Percentiles rank a stretch among this genome's conserved stretches.
These are phyloP conservation scores for Pseudogymnoascus sp. DNA, from an alignment of 2,329 filamentous ascomycete genomes.

Conservation along the genomic window DNA sequence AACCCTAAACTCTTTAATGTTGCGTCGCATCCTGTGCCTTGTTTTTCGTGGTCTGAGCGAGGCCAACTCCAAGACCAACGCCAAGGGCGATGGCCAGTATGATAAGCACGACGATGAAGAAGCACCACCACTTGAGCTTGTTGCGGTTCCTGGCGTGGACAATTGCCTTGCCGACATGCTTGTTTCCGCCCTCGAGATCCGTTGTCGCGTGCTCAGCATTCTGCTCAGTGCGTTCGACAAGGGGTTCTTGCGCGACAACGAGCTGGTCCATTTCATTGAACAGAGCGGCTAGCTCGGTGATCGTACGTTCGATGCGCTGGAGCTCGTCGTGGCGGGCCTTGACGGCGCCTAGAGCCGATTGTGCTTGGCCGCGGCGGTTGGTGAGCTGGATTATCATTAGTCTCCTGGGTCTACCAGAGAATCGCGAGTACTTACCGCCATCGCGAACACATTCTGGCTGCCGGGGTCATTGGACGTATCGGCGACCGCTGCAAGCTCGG, in stretches of 20 bases:
- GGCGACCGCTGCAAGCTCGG: constrained; percentile 59
- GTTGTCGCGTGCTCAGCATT: constrained; percentile 58
- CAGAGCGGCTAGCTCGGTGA: constrained; percentile 60
- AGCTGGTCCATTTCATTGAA: constrained; percentile 69
- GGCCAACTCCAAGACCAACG: constrained; percentile 33
- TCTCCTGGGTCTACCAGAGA: constrained; percentile 3
- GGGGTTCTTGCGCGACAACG: constrained; percentile 62
- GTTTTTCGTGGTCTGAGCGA: constrained; percentile 10
- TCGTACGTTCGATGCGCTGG: constrained; percentile 68
- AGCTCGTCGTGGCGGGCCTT: constrained; percentile 78
- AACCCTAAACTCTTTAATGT: neutral
- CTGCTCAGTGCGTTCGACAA: constrained; percentile 53
- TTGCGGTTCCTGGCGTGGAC: constrained; percentile 57
- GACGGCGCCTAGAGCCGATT: constrained; percentile 66
- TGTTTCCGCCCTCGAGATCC: constrained; percentile 61
- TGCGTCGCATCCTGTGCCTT: neutral
- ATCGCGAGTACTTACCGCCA: constrained; percentile 51
- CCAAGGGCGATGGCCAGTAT: constrained; percentile 46
- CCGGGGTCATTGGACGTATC: constrained; percentile 67
- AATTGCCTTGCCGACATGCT: constrained; percentile 60
- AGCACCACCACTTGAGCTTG: constrained; percentile 76
- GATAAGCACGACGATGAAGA: constrained; percentile 53
- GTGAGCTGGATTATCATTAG: constrained; percentile 23
- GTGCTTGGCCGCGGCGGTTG: constrained; percentile 66
- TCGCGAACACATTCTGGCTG: constrained; percentile 74